Conservation (phyloP, 352 stramenopile genomes). For the Plasmopara muralis region DNA sequence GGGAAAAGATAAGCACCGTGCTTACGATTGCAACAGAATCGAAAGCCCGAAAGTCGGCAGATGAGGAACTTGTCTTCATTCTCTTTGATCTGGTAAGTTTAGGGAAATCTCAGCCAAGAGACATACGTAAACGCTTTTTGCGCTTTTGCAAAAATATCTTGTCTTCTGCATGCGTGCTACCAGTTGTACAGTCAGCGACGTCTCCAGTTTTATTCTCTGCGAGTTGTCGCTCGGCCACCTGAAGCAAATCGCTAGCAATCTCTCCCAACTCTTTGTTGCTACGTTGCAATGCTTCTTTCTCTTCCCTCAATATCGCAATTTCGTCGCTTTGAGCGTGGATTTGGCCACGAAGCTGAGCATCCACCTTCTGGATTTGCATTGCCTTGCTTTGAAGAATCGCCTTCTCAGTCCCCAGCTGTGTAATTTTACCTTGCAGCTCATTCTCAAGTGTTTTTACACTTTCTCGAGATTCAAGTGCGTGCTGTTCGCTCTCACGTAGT, state of each 20-base stretch:
- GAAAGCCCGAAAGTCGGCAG: constrained; percentile 12
- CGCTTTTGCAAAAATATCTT: constrained; percentile 30
- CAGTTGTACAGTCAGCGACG: constrained; percentile 2
- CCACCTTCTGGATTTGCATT: constrained; percentile 53
- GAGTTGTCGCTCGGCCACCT: constrained; percentile 58
- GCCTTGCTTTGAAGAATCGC: constrained; percentile 52
- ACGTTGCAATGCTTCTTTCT: constrained; percentile 30
- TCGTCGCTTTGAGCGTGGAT: constrained; percentile 39
- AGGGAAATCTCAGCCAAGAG: constrained; percentile 25
- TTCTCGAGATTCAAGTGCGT: constrained; percentile 18
- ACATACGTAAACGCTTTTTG: constrained; percentile 38
- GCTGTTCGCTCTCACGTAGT: constrained; percentile 25
- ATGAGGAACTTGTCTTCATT: not conserved
- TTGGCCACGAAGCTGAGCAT: constrained; percentile 47
- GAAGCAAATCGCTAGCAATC: constrained; percentile 60
- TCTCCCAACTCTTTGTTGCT: constrained; percentile 53
- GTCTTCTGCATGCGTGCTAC: constrained; percentile 21
- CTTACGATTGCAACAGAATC: constrained; percentile 15
- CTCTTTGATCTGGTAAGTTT: not conserved
- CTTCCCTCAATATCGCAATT: constrained; percentile 24
- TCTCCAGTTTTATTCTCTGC: constrained; percentile 28
- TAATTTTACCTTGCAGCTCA: constrained; percentile 28
- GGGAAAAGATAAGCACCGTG: constrained; percentile 32
- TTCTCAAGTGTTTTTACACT: constrained; percentile 21
- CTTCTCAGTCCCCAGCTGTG: constrained; percentile 59